Evolutionary conservation across 164 flowering plant genomes (phyloP).

Genomic region (Akebia trifoliata): DNA sequence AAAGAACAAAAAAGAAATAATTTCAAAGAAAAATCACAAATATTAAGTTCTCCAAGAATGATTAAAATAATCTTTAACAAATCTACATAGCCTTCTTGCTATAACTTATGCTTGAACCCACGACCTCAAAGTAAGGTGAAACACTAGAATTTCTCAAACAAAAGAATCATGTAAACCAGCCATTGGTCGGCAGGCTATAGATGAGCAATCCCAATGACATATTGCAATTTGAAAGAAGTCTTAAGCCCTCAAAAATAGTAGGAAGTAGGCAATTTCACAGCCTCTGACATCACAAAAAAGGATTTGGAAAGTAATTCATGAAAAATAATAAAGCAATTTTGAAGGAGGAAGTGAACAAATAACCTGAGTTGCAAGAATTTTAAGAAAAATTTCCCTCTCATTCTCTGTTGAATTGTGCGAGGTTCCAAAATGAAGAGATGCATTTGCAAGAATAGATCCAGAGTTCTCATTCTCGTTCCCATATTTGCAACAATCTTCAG

Average conservation of each 20-base stretch:
- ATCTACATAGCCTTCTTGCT: neutral
- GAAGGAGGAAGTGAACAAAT: slow-evolving; percentile 6
- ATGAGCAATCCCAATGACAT: no score
- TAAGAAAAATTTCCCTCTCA: slow-evolving; percentile 50
- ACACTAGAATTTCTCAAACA: no score
- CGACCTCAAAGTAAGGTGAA: no score
- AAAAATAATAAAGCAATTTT: no score
- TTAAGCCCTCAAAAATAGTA: no score
- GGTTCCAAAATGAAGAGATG: slow-evolving; percentile 51
- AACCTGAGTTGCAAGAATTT: slow-evolving; percentile 53
- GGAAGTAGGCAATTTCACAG: neutral
- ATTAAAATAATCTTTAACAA: neutral
- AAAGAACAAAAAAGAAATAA: slow-evolving; percentile 1
- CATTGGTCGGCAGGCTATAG: no score
- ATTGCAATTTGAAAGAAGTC: no score
- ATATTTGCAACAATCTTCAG: slow-evolving; percentile 66
- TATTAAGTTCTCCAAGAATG: neutral
- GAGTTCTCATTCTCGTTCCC: slow-evolving; percentile 45
- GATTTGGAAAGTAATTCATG: no score
- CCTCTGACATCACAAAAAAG: neutral
- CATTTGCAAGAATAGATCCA: slow-evolving; percentile 43
- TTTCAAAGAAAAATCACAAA: slow-evolving; percentile 3
- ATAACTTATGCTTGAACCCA: no score
- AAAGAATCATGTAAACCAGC: no score
- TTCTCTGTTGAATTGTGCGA: slow-evolving; percentile 53